These are phyloP conservation scores for Bolboschoenoplectus hybrid DNA, from an alignment of 202 grass and related monocot genomes.

Conservation along the genomic window DNA sequence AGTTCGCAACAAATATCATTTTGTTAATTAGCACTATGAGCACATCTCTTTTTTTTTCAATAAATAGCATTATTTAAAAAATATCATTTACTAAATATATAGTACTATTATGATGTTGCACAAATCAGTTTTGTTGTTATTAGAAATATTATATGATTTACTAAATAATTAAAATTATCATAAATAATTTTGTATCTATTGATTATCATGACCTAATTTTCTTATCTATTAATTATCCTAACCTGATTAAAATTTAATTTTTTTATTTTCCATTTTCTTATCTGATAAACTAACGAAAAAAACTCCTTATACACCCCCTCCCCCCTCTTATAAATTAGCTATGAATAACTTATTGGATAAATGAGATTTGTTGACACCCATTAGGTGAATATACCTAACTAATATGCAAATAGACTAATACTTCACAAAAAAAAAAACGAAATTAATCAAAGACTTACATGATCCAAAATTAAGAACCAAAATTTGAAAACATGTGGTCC, in stretches of 20 bases:
- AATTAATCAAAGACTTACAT: neutral
- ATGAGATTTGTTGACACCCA: neutral
- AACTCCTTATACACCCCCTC: neutral
- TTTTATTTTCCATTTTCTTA: neutral
- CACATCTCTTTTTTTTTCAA: too few species aligned
- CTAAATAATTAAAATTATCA: neutral
- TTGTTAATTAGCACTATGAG: too few species aligned
- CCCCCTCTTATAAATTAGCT: neutral
- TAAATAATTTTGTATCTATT: neutral
- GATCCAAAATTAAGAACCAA: neutral
- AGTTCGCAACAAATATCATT: too few species aligned
- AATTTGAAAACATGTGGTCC: neutral
- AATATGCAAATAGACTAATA: neutral
- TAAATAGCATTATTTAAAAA: too few species aligned
- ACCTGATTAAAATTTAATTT: too few species aligned
- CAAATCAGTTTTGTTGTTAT: too few species aligned
- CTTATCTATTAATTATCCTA: neutral
- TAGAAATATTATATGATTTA: neutral
- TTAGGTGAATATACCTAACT: conserved; percentile 18
- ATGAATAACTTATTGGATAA: neutral
- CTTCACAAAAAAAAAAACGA: neutral
- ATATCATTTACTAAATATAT: too few species aligned
- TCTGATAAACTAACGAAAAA: neutral
- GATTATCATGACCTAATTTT: neutral
- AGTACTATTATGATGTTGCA: too few species aligned